Conservation (phyloP, 2,329 filamentous ascomycete genomes). For the Stachybotrys chlorohalonatus region DNA sequence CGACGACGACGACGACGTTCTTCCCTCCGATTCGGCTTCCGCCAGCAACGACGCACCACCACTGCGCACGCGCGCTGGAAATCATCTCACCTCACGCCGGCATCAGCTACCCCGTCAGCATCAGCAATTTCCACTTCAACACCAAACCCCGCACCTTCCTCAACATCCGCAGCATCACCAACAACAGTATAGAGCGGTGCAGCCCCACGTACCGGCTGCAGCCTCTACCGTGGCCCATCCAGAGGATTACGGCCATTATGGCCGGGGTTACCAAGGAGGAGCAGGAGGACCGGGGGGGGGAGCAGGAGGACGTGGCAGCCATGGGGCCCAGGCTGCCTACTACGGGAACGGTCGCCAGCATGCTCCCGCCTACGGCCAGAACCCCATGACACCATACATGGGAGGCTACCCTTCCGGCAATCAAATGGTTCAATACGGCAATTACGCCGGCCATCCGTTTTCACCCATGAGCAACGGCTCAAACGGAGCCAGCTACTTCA, state of each 20-base stretch:
- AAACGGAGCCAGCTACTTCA: constrained; percentile 31
- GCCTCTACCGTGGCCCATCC: constrained; percentile 55
- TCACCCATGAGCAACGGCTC: constrained; percentile 27
- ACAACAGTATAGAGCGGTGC: constrained; percentile 28
- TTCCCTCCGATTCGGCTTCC: constrained; percentile 52
- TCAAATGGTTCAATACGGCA: constrained; percentile 39
- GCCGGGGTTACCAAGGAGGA: constrained; percentile 18
- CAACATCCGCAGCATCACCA: constrained; percentile 26
- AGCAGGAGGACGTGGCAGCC: constrained; percentile 1
- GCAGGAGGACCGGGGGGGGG: too few relatives aligned
- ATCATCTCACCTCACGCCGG: constrained; percentile 15
- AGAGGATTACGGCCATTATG: constrained; percentile 50
- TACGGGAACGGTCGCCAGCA: constrained; percentile 21
- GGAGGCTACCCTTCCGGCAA: constrained; percentile 22
- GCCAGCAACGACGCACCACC: constrained; percentile 22
- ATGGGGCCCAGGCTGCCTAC: constrained; percentile 4
- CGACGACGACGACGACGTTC: constrained; percentile 38
- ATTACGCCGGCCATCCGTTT: constrained; percentile 32
- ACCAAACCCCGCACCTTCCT: background rate
- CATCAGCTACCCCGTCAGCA: constrained; percentile 22
- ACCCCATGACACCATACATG: constrained; percentile 36
- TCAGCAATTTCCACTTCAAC: constrained; percentile 27
- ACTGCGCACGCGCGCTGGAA: constrained; percentile 10
- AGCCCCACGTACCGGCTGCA: constrained; percentile 30
- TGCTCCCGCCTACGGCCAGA: constrained; percentile 33